Evolutionary conservation across 73 alveolate genomes (phyloP).

Genomic region (Paraurostyla sp.): DNA sequence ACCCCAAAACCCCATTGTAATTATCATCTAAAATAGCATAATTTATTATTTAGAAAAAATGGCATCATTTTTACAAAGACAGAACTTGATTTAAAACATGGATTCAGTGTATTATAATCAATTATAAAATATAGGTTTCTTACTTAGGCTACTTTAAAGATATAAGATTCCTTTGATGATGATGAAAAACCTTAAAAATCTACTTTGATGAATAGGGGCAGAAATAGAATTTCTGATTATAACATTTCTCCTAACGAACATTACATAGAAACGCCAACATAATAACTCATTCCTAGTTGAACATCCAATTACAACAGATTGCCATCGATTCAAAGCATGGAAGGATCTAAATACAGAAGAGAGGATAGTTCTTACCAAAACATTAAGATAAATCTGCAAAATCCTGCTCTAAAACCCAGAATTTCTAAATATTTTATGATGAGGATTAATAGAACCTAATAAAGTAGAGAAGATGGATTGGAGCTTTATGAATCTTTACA

Average conservation of each 20-base stretch:
- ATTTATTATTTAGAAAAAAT: no score
- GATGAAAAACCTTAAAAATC: background rate
- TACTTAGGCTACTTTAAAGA: background rate
- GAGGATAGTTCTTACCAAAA: no score
- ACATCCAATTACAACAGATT: no score
- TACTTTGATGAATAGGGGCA: background rate
- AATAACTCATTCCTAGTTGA: no score
- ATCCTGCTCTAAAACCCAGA: no score
- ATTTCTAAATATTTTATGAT: background rate
- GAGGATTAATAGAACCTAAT: background rate
- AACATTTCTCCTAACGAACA: background rate
- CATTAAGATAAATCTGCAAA: no score
- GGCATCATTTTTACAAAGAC: no score
- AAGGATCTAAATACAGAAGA: no score
- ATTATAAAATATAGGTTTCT: background rate
- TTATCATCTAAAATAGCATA: no score
- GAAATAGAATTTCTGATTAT: background rate
- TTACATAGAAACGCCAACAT: no score
- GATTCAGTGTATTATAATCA: conserved; percentile 11
- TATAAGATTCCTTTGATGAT: background rate
- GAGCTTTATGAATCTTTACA: background rate
- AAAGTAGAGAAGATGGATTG: background rate
- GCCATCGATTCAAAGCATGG: no score
- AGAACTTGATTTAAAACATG: background rate
- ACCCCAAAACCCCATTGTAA: no score